Percentiles rank a stretch among this genome's conserved stretches.
Evolutionary conservation across 768 basidiomycete species (phyloP).

Genomic region (Dentipellis sp.): DNA sequence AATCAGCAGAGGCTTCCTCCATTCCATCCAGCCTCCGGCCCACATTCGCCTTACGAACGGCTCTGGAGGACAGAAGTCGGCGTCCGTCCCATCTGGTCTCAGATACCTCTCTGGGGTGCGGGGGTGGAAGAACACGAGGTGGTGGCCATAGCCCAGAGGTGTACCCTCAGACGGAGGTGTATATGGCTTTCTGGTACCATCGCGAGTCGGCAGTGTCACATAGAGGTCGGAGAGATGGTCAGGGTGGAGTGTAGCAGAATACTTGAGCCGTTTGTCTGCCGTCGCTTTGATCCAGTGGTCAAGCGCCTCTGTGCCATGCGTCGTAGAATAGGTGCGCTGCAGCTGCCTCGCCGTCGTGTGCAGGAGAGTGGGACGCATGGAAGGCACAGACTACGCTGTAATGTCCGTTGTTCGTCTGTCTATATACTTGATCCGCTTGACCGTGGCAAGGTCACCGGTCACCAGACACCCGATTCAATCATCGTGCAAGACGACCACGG

Average conservation of each 20-base stretch:
- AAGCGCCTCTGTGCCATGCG: conserved; percentile 18
- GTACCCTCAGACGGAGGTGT: conserved; percentile 30
- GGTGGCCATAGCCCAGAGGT: conserved; percentile 52
- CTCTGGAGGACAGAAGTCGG: conserved; percentile 59
- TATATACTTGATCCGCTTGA: too few species aligned
- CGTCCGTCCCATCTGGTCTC: conserved; percentile 64
- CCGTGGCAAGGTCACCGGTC: too few species aligned
- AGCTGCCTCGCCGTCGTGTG: too few species aligned
- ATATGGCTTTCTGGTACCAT: conserved; percentile 37
- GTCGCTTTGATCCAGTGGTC: conserved; percentile 43
- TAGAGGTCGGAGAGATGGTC: conserved; percentile 58
- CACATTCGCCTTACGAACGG: conserved; percentile 79
- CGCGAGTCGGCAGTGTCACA: conserved; percentile 65
- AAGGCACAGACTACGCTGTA: too few species aligned
- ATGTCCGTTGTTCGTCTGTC: too few species aligned
- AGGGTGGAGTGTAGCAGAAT: conserved; percentile 40
- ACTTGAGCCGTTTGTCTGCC: conserved; percentile 31
- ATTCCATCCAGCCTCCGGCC: conserved; percentile 63
- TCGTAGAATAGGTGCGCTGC: conserved; percentile 5
- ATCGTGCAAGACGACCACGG: too few species aligned
- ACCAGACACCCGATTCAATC: too few species aligned
- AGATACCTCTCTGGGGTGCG: conserved; percentile 47
- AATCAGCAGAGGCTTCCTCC: conserved; percentile 46
- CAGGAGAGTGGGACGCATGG: too few species aligned
- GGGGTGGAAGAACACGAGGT: conserved; percentile 68